These are phyloP conservation scores for Xylariales sp. DNA, from an alignment of 2,329 filamentous ascomycete species.

Conservation along the genomic window DNA sequence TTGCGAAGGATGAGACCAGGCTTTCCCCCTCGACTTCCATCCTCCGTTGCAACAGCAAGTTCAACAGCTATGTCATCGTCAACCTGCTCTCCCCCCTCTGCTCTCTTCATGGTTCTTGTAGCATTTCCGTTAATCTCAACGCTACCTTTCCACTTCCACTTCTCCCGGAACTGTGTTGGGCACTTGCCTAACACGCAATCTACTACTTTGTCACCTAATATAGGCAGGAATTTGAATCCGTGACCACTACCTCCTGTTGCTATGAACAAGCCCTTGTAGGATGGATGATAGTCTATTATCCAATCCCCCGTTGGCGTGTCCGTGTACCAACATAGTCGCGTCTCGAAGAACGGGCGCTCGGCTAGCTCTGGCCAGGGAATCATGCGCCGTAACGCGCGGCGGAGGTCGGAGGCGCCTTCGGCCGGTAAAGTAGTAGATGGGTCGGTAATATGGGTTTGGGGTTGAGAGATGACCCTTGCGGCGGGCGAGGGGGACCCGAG, in stretches of 20 bases:
- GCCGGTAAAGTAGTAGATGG: conserved; percentile 62
- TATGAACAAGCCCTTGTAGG: conserved; percentile 67
- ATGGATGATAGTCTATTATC: conserved; percentile 76
- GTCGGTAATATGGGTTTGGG: conserved; percentile 62
- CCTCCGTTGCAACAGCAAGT: conserved; percentile 59
- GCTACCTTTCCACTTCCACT: conserved; percentile 70
- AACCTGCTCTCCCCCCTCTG: not conserved
- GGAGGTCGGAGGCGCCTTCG: conserved; percentile 72
- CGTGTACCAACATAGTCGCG: conserved; percentile 79
- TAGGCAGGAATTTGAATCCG: conserved; percentile 76
- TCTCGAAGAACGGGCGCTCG: conserved; percentile 69
- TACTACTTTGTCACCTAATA: conserved; percentile 71
- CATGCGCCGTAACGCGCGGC: conserved; percentile 69
- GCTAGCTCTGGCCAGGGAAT: conserved; percentile 67
- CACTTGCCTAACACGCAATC: conserved; percentile 63
- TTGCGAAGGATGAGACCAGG: conserved; percentile 60
- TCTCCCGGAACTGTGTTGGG: conserved; percentile 63
- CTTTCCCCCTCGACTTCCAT: conserved; percentile 64
- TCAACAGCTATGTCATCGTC: conserved; percentile 48
- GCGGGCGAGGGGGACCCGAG: conserved; percentile 27
- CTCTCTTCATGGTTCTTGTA: conserved; percentile 59
- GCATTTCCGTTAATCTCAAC: not conserved
- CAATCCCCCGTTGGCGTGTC: conserved; percentile 79
- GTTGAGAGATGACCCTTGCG: conserved; percentile 50
- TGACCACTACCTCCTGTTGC: conserved; percentile 74